Conservation (phyloP, 2,329 filamentous ascomycete genomes). For the Ophiostoma pallidulum region DNA sequence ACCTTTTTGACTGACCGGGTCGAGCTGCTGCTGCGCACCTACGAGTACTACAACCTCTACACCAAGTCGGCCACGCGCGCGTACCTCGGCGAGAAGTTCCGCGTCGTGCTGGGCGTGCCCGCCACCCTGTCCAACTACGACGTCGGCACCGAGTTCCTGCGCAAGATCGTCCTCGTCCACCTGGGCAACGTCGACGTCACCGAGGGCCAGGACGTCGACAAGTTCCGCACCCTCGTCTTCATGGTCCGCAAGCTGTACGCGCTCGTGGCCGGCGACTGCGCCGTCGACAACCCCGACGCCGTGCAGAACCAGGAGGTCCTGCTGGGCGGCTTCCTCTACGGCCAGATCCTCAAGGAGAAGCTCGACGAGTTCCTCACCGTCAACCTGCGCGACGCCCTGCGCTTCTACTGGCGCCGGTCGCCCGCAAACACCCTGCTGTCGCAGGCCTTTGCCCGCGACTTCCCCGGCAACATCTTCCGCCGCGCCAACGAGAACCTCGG, state of each 20-base stretch:
- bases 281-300: constrained; percentile 91
- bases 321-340: constrained; percentile 85
- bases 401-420: constrained; percentile 47
- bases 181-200: constrained; percentile 79
- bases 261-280: constrained; percentile 83
- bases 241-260: constrained; percentile 96
- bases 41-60: constrained; percentile 83
- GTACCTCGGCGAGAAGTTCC: constrained; percentile 85
- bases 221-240: constrained; percentile 87
- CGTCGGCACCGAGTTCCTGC: constrained; percentile 81
- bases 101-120: constrained; percentile 74
- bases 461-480: constrained; percentile 65
- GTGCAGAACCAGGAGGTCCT: constrained; percentile 94
- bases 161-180: constrained; percentile 84
- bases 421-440: constrained; percentile 66
- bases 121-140: constrained; percentile 81
- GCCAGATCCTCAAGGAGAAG: constrained; percentile 90
- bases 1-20: constrained; percentile 94
- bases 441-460: constrained; percentile 68
- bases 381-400: constrained; percentile 40
- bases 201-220: constrained; percentile 75
- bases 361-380: constrained; percentile 75
- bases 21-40: constrained; percentile 82
- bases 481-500: constrained; percentile 85
- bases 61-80: constrained; percentile 71